Base-by-base conservation (phyloP, 768 basidiomycete genomes). In the Phylloporus rhodoxanthus region DNA sequence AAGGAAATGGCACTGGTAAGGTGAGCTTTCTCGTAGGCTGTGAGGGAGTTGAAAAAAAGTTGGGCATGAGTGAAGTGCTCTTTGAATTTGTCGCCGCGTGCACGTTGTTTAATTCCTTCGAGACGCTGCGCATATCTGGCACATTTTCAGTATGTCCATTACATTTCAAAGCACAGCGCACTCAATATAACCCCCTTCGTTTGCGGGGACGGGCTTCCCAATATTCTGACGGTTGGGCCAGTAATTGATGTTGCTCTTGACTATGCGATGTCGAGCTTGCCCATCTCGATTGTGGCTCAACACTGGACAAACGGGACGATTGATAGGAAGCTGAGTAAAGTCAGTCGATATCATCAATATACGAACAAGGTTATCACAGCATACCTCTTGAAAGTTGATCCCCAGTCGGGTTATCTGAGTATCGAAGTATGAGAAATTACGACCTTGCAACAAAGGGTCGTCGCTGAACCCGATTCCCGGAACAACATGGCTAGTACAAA, bases 381-480 rank as follows among this genome's bases (percentile, higher is more conserved):
- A 14, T 41, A 79, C 81, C 68, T 82, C 77, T 59, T 85, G 74
- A 75, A 82, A 93, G 64, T 94, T 94, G 28, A 84, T 65, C 4
- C 91, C 92, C 13, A 94, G 69, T 19, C 92, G 80, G 3, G 80
- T 77, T 43, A 91, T 75, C 58, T 92, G 90, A 0, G 90, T 92
- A 64, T 95, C 90, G 56, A 84, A 79, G 70, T 94, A 93, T 0
- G 82, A 85, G 68, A 92, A 91, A 68, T 90, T 91, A 34, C 92
- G 76, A 4, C 85, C 84, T 68, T 87, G 85, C n/a, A 91, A 72
- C 23, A 91, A 69, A 3, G 88, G 88, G 58, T 91, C 87, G 61
- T 87, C 78, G 57, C 80, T 83, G 61, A 85, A 84, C 7, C 80
- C 82, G 45, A 84, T 83, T 7, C 81, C 82, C 4, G 81, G 83